Conservation (phyloP, 768 basidiomycete genomes). For the Trametes gibbosa region DNA sequence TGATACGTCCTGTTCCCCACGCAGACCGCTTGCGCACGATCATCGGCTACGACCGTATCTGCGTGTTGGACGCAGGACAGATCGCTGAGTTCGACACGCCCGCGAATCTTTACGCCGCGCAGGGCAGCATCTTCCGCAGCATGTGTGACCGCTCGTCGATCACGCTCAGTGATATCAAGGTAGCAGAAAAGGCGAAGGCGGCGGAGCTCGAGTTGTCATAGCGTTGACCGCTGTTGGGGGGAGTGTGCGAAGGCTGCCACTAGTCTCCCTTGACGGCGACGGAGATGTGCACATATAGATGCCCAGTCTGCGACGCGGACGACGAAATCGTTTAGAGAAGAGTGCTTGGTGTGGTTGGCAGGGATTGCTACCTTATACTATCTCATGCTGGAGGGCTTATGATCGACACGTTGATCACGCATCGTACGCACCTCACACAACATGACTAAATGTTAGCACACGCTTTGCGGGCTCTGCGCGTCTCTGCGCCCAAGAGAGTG, state of each 20-base stretch:
- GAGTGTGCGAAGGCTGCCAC: no score
- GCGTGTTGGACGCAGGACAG: conserved; percentile 79
- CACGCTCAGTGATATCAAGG: conserved; percentile 62
- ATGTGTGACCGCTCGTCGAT: conserved; percentile 89
- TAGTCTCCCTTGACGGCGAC: no score
- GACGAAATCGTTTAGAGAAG: neutral
- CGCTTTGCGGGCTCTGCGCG: no score
- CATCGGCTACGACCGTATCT: conserved; percentile 83
- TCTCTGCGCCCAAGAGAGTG: no score
- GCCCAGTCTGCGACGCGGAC: no score
- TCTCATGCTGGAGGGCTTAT: neutral
- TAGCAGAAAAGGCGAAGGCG: conserved; percentile 30
- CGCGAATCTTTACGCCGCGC: conserved; percentile 51
- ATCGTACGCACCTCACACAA: neutral
- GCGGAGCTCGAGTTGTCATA: neutral
- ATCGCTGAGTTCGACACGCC: conserved; percentile 90
- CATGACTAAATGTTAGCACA: neutral
- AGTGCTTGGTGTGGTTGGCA: neutral
- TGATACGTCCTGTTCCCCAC: neutral
- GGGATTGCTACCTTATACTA: no score
- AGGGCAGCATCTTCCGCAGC: conserved; percentile 70
- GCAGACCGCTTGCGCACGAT: conserved; percentile 84
- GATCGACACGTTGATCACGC: neutral
- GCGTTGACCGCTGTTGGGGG: neutral
- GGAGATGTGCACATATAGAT: no score